Evolutionary conservation across 1,284 basidiomycete species (phyloP), one percentile per base, ranked within the genome.

Genomic region (Ganoderma resinaceum): DNA sequence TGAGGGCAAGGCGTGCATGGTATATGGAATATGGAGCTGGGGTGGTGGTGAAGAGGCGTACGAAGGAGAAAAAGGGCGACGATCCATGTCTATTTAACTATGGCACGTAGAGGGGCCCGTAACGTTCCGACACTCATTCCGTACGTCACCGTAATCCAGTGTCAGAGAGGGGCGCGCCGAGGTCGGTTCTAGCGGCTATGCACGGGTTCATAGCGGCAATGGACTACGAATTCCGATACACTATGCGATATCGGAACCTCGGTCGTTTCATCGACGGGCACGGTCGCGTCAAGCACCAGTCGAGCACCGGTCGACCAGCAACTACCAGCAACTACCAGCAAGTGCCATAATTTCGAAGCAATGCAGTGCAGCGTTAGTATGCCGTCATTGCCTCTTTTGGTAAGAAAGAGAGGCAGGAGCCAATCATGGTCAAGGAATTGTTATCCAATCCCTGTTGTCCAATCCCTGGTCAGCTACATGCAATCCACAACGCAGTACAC

Each of bases 71-170:
- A 40, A 16, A 14, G 18, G 57, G 58, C 14, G 37, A 35, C n/a
- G 37, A 2, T 12, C 58, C 55, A 20, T 62, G 40, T 61, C 53
- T 75, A 73, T 74, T 73, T 76, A 73, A 63, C 60, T 62, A 49
- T 64, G 53, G 37, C 43, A 42, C 43, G 55, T 58, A 52, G 61
- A 18, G 66, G 43, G 29, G 64, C 62, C 75, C 75, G 75, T 74
- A 71, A 68, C 72, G 61, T 72, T 67, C 75, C 75, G 75, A 75
- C 57, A 61, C 12, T 65, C 64, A 68, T 62, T 69, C 75, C 75
- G 75, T 73, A 62, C 40, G 61, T 57, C 65, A 75, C 74, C 75
- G 74, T 52, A 20, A 42, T 11, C 4, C n/a, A 14, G 18, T 55
- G 29, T 59, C 57, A 59, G 57, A 26, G 35, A 9, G n/a, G 37